Base-by-base conservation (phyloP, 2,329 filamentous ascomycete species). In the Penicillium nordicum region DNA sequence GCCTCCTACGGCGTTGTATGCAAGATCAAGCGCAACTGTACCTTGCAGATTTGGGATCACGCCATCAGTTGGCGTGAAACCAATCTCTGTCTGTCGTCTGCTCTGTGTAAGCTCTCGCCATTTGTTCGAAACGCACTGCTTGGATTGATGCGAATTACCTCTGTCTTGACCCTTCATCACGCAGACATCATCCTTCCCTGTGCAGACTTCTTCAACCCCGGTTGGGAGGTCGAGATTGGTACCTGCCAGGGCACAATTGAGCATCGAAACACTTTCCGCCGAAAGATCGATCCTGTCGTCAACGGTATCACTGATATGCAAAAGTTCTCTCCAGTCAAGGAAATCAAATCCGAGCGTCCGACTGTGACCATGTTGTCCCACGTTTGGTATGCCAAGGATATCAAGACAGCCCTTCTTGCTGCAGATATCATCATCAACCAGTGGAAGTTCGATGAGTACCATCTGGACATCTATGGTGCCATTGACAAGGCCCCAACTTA, bases 301-400 rank as follows among this genome's bases (percentile, higher is more conserved):
- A 87, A 87, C 64, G 84, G 84, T 49, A 86, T 87, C 60, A 81
- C 80, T 47, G 82, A 87, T 65, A 86, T 85, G 82, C 82, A 83
- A 46, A 82, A 82, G 57, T 87, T 87, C 67, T 72, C 81, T 34
- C 84, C 84, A 0, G 80, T 86, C 21, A 79, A 83, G 45, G 79
- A 83, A 53, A 83, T 86, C 62, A 81, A 81, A 50, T 81, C 84
- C 0, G 76, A 81, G 56, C 78, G 76, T 23, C 84, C 84, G 3
- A 87, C 84, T 0, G 84, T 86, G 2, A 84, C 84, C 27, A 87
- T 87, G 84, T 69, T 87, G 48, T 87, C 84, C 23, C 84, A 87
- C 45, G 70, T 76, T 25, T 74, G 73, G 72, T 76, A 75, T 64
- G 72, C 71, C 50, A 87, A 87, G 67, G 84, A 87, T 59, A 84